Evolutionary conservation across 441 rosid species (phyloP), one percentile per base, ranked within the genome.

Genomic region (Brassica hybrid): DNA sequence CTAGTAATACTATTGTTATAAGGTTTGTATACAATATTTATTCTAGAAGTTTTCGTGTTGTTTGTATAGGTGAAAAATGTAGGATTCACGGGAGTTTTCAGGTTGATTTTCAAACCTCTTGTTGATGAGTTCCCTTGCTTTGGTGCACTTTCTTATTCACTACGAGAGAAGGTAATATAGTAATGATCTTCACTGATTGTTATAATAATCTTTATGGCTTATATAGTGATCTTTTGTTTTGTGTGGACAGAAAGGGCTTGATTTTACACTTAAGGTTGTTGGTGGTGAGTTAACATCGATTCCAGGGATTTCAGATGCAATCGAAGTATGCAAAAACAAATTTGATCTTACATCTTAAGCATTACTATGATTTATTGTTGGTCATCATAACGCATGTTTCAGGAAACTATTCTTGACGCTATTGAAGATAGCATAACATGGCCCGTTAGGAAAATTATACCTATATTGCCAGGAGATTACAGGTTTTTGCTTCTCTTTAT

Each of bases 391-490:
- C 36, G 19, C 4, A 38, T 71, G 72, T 43, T 17, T n/a, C 85
- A 94, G 99, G 98, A 88, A 81, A 93, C 97, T 19, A 94, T 94
- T 62, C 79, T 81, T 27, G 90, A 96, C 82, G 98, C 98, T 5
- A 73, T 96, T 69, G 98, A 96, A 83, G 98, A 93, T 81, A 87
- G 96, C 10, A 77, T 96, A 52, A 94, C 92, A 57, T 94, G 99
- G 99, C 99, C 99, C 8, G 90, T 94, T 69, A 85, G 98, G 70
- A 90, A 96, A 80, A 88, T 94, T 71, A 64, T 94, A 64, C 90
- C 94, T 36, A 94, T 93, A 82, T 50, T 91, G 67, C 98, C 98
- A 25, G 99, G 99, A 77, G 98, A 96, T 84, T 94, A 94, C 83
- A 94, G 98, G 98, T 93, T 82, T 30, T 63, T 58, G 63, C 41